Base-by-base conservation (phyloP, 2,329 filamentous ascomycete species). In the Trichoderma koningii region DNA sequence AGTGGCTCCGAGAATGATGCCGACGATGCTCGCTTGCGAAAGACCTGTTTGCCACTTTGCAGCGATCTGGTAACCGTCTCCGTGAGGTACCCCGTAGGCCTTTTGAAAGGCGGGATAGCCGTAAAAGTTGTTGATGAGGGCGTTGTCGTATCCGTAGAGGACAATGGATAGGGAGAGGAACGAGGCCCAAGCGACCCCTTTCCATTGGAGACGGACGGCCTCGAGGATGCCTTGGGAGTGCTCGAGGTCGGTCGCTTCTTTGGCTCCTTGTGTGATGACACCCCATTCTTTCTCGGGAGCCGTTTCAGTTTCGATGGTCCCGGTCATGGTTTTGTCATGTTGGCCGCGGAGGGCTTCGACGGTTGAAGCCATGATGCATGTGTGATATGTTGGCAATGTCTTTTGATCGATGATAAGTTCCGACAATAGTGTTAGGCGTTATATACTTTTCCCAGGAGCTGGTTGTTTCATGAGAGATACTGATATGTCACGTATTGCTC, bases 41-140 rank as follows among this genome's bases (percentile, higher is more conserved):
- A 86, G 71, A 0, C 77, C 81, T 2, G 81, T 77, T 69, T 85
- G 82, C 84, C 84, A 86, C 1, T 77, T 68, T 0, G 80, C 78
- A 0, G 79, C 74, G 28, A 86, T 28, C 41, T 63, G 60, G 21
- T 45, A 63, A 17, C 60, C 60, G 17, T 63, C 42, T 15, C 50
- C 73, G 65, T 83, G 72, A 55, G 75, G 73, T n/a, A 52, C 47
- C 0, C 62, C 62, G 44, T 64, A 64, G 5, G 51, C 53, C 41
- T 64, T 64, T 17, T 59, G 51, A n/a, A 65, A 51, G 28, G 50
- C 45, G 44, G 73, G 77, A 61, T 76, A 77, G 10, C 72, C 76
- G 61, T 75, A 79, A 64, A 78, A 77, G 64, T 75, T 78, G 63
- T 69, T 70, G 14, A 80, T 72, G 0, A 77, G 66, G n/a, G 72